phyloP scores from a whole-genome alignment of 495 filamentous ascomycete genomes.

The Bombardia bombarda region DNA sequence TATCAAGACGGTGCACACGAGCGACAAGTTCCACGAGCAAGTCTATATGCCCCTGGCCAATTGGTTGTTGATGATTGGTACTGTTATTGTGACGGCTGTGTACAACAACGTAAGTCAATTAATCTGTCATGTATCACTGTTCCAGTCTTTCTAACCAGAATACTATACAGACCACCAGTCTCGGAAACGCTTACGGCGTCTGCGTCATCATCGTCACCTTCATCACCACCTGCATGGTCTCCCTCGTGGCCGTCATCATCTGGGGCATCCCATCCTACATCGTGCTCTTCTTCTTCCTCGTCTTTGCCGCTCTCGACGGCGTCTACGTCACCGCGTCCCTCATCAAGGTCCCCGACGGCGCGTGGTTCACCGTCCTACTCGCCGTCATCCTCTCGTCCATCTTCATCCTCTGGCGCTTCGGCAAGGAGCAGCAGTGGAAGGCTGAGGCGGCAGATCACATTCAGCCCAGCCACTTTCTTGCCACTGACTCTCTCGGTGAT shows the following conservation, averaged over 20 bases:
- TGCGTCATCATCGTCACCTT: constrained; percentile 74
- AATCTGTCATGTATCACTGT: neutral
- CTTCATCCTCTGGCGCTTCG: constrained; percentile 65
- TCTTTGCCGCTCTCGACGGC: constrained; percentile 54
- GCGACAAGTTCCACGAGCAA: constrained; percentile 58
- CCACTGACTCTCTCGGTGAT: neutral
- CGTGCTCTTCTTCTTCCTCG: constrained; percentile 50
- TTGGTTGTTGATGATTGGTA: constrained; percentile 66
- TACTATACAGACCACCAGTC: constrained; percentile 35
- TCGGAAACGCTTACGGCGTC: constrained; percentile 45
- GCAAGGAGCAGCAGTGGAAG: constrained; percentile 65
- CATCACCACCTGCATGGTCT: constrained; percentile 62
- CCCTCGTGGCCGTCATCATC: constrained; percentile 57
- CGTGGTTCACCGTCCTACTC: constrained; percentile 66
- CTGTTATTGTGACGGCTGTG: constrained; percentile 60
- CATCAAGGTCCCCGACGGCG: constrained; percentile 61
- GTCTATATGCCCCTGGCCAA: constrained; percentile 66
- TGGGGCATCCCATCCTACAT: constrained; percentile 53
- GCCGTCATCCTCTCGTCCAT: constrained; percentile 48
- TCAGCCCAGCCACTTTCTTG: constrained; percentile 35
- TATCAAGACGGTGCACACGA: constrained; percentile 61
- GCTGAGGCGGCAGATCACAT: constrained; percentile 54
- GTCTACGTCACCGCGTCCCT: constrained; percentile 58
- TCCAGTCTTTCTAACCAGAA: neutral
- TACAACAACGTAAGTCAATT: constrained; percentile 48